phyloP scores from a whole-genome alignment of 352 stramenopile species.

The Saprolegnia diclina region DNA sequence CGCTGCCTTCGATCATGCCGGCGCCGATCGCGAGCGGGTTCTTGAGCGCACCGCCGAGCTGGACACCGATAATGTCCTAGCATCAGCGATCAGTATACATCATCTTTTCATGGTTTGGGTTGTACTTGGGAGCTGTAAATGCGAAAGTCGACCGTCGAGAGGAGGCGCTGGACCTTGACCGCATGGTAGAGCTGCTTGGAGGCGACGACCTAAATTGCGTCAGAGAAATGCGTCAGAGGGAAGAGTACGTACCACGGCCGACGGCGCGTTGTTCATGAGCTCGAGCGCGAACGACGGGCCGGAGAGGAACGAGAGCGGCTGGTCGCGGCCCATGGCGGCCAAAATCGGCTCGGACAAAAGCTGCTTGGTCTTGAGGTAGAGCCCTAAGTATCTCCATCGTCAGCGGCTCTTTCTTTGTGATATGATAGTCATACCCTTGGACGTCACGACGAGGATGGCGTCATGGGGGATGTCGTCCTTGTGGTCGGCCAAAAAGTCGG shows the following conservation, averaged over 20 bases:
- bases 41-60: conserved; percentile 96
- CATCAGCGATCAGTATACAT: not conserved
- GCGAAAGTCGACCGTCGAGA: conserved; percentile 89
- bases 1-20: conserved; percentile 96
- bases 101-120: not conserved
- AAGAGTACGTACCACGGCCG: conserved; percentile 73
- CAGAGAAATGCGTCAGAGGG: no score
- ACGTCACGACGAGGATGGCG: conserved; percentile 90
- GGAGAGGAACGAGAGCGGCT: conserved; percentile 93
- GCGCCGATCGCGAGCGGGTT: conserved; percentile 96
- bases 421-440: conserved; percentile 63
- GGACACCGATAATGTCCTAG: conserved; percentile 91
- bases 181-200: conserved; percentile 90
- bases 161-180: conserved; percentile 68
- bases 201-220: conserved; percentile 88
- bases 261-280: conserved; percentile 92
- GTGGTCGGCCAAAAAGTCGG: conserved; percentile 83
- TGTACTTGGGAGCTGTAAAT: conserved; percentile 83
- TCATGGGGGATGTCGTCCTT: conserved; percentile 82
- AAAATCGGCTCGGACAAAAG: conserved; percentile 94
- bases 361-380: conserved; percentile 93
- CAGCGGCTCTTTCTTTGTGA: not conserved
- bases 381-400: conserved; percentile 31
- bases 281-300: conserved; percentile 95
- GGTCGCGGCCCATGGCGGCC: conserved; percentile 84